These are phyloP conservation scores for Mycosarcoma maydis DNA, from an alignment of 1,284 basidiomycete genomes.

Conservation along the genomic window DNA sequence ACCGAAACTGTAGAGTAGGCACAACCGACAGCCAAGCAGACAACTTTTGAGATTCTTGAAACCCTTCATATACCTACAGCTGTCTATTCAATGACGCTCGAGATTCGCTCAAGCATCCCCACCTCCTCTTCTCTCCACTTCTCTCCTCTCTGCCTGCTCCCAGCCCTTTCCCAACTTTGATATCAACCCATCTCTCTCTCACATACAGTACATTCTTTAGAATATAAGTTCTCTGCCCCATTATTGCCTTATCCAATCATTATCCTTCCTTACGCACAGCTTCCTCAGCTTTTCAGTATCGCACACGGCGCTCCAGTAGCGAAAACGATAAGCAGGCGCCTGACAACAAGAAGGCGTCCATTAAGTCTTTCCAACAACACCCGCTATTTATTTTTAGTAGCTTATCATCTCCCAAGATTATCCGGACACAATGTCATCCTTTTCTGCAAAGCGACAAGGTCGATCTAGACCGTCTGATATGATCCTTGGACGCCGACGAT, in stretches of 20 bases:
- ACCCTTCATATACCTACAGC: conserved; percentile 5
- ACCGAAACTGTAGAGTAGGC: too few relatives aligned
- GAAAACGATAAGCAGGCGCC: too few relatives aligned
- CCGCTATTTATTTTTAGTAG: too few relatives aligned
- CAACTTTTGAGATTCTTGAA: background rate
- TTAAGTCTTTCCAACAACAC: too few relatives aligned
- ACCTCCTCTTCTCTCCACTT: background rate
- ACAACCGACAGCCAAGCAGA: too few relatives aligned
- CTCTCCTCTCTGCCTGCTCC: too few relatives aligned
- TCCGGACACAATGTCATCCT: conserved; percentile 19
- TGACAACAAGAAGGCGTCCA: too few relatives aligned
- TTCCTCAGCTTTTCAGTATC: background rate
- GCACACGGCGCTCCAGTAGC: too few relatives aligned
- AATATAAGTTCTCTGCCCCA: conserved; percentile 9
- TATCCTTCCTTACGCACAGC: conserved; percentile 1
- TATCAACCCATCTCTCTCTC: background rate
- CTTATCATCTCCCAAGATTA: background rate
- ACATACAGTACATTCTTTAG: background rate
- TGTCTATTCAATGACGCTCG: background rate
- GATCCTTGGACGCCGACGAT: conserved; percentile 17
- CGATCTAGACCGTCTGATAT: conserved; percentile 32
- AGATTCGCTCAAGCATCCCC: background rate
- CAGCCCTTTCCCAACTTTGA: too few relatives aligned
- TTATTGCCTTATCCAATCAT: background rate
- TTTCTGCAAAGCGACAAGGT: conserved; percentile 37